Base-by-base conservation (phyloP, 345 rosid species). In the Sapria himalayana region DNA sequence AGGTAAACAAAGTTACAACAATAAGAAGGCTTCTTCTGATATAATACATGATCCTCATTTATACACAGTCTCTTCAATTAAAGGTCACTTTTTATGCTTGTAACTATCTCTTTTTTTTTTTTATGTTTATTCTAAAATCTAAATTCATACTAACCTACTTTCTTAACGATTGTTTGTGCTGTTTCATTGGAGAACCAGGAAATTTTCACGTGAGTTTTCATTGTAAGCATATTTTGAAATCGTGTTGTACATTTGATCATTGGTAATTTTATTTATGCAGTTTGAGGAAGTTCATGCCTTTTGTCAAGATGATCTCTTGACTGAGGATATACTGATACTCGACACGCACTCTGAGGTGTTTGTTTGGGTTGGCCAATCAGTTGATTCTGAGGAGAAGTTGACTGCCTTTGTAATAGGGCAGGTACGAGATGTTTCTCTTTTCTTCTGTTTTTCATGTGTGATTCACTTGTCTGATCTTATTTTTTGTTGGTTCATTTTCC, bases 311-410 rank as follows among this genome's bases (percentile, higher is more conserved):
- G 99, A 91, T 55, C 74, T 91, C 23, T 60, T 91, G 72, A 71
- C 95, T 4, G 99, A 91, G 59, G 99, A 91, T 53, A 62, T 77
- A 54, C 55, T 79, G 73, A 60, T 91, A 51, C 80, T 91, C 25
- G 99, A 91, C 60, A 80, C 95, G 22, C 86, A 71, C 49, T 86
- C 91, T 44, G 99, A 84, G 61, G 93, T 84, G 43, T 91, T 84
- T 71, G 74, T 84, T 48, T 91, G 99, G 99, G 78, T 84, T 64
- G 99, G 99, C 38, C 84, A 80, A 35, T 77, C 62, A 7, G 86
- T 66, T 31, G 95, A 84, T 45, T 15, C 81, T 35, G 75, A 70
- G 57, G 92, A 91, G 60, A 91, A 91, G 67, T 85, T 79, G 63
- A 71, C 39, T 65, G 92, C 78, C 52, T 80, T 84, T 41, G 95